Evolutionary conservation across 2,329 filamentous ascomycete species (phyloP).

Genomic region (Karstenula rhodostoma): DNA sequence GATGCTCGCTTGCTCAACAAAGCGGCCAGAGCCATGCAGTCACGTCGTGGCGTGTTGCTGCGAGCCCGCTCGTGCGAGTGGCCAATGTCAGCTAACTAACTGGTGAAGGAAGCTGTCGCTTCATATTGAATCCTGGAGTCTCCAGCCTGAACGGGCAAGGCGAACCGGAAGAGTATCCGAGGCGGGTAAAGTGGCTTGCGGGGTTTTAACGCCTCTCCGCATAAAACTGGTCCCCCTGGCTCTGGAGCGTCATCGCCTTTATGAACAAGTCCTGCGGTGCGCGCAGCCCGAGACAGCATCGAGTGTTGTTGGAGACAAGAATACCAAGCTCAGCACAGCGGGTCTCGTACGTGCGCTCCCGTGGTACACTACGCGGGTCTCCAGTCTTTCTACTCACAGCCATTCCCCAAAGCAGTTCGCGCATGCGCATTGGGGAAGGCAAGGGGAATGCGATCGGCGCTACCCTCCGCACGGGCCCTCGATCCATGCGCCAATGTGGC

Average conservation of each 20-base stretch:
- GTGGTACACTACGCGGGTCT: constrained; percentile 16
- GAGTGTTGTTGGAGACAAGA: background rate
- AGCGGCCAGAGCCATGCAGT: constrained; percentile 1
- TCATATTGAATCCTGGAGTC: constrained; percentile 3
- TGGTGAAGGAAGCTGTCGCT: constrained; percentile 7
- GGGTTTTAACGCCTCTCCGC: constrained; percentile 18
- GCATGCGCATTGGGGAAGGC: constrained; percentile 19
- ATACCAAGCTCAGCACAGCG: background rate
- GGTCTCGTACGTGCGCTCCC: constrained; percentile 7
- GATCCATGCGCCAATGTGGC: constrained; percentile 31
- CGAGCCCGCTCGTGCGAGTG: background rate
- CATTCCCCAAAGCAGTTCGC: constrained; percentile 30
- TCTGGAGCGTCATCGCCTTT: constrained; percentile 6
- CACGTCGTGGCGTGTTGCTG: constrained; percentile 2
- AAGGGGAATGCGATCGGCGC: constrained; percentile 26
- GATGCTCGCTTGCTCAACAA: background rate
- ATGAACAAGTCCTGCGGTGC: background rate
- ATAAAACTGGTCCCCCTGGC: constrained; percentile 8
- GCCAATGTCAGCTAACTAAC: constrained; percentile 1
- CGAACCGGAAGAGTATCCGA: constrained; percentile 29
- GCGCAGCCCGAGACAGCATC: background rate
- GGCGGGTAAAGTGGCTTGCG: constrained; percentile 31
- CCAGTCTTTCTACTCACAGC: constrained; percentile 28
- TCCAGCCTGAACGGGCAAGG: constrained; percentile 5
- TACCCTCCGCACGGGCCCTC: constrained; percentile 19